These are phyloP conservation scores for Botrytis fabae DNA, from an alignment of 2,329 filamentous ascomycete species.

Conservation along the genomic window DNA sequence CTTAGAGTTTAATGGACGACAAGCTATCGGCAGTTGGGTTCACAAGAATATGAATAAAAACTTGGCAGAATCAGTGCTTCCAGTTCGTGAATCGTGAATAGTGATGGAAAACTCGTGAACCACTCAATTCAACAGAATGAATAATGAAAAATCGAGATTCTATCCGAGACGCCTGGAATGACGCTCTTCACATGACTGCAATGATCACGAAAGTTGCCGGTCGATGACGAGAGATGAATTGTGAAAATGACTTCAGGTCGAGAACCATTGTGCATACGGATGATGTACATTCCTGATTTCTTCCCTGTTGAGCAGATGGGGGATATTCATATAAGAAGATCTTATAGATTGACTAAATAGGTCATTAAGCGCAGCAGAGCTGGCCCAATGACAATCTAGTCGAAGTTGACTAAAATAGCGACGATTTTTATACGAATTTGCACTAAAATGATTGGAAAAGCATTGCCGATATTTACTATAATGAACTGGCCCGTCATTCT, in stretches of 20 bases:
- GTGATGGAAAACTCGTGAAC: neutral
- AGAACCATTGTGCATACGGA: neutral
- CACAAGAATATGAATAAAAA: neutral
- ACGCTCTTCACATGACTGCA: neutral
- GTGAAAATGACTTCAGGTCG: neutral
- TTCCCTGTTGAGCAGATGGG: neutral
- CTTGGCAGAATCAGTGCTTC: neutral
- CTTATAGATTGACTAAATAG: neutral
- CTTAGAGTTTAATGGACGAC: neutral
- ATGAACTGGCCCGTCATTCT: neutral
- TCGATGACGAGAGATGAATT: neutral
- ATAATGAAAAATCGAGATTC: neutral
- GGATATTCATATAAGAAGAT: neutral
- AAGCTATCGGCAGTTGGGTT: neutral
- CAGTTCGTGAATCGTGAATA: neutral
- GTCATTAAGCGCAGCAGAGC: neutral
- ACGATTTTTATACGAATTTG: neutral
- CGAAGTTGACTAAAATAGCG: neutral
- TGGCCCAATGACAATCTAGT: neutral
- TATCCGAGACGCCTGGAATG: neutral
- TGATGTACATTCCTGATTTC: neutral
- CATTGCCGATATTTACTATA: neutral
- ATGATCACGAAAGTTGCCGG: neutral
- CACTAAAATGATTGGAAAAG: neutral
- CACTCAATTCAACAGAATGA: neutral